phyloP scores from a whole-genome alignment of 1,284 basidiomycete genomes.

The Vanrija humicola region DNA sequence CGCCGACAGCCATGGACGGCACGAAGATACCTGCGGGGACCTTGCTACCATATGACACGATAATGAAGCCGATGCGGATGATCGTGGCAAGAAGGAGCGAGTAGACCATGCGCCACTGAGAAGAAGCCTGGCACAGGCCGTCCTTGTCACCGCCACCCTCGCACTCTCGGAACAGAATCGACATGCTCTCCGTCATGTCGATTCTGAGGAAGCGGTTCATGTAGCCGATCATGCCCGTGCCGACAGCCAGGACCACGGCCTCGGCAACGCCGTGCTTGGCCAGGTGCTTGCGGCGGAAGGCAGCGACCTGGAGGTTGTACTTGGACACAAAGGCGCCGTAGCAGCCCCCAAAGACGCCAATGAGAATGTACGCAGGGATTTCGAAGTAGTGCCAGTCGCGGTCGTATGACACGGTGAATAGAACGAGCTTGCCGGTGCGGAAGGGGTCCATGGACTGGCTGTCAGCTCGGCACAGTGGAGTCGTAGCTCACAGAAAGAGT shows the following conservation, averaged over 20 bases:
- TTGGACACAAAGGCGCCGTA: conserved; percentile 97
- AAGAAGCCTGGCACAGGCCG: conserved; percentile 88
- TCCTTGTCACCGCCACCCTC: conserved; percentile 89
- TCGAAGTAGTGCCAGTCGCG: conserved; percentile 99
- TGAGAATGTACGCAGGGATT: conserved; percentile 87
- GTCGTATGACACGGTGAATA: conserved; percentile 97
- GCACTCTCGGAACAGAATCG: conserved; percentile 95
- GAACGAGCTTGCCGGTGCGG: conserved; percentile 92
- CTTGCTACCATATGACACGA: conserved; percentile 92
- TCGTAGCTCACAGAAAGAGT: conserved; percentile 73
- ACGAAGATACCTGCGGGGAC: conserved; percentile 98
- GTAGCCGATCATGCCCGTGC: conserved; percentile 90
- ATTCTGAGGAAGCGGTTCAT: conserved; percentile 92
- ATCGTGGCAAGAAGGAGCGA: conserved; percentile 88
- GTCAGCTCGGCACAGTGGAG: conserved; percentile 1
- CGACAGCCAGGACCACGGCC: conserved; percentile 75
- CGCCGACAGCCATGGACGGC: conserved; percentile 95
- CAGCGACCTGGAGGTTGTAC: conserved; percentile 91
- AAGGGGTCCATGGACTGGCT: conserved; percentile 93
- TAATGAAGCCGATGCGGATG: conserved; percentile 78
- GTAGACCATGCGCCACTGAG: conserved; percentile 93
- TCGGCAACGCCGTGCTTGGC: conserved; percentile 80
- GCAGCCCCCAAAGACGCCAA: conserved; percentile 93
- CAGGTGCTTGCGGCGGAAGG: conserved; percentile 86
- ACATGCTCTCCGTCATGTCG: conserved; percentile 97